Conservation (phyloP, 2,329 filamentous ascomycete species). For the Botryotinia globosa region DNA sequence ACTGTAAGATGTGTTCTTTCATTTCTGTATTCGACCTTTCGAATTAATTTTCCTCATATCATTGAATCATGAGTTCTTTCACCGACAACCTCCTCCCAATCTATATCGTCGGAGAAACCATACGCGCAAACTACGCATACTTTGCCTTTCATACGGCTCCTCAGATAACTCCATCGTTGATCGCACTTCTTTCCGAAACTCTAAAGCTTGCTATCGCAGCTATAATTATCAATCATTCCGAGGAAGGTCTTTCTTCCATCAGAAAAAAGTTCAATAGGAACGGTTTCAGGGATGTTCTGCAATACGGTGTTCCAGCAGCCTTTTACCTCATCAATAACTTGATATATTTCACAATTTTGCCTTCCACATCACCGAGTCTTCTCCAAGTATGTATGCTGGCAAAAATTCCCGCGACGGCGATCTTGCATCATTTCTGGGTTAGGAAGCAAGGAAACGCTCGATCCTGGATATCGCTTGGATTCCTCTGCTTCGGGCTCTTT, state of each 20-base stretch:
- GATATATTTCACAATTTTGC: conserved; percentile 31
- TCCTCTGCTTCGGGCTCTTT: conserved; percentile 27
- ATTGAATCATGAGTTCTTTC: conserved; percentile 13
- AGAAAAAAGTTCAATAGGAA: conserved; percentile 9
- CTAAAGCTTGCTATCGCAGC: conserved; percentile 27
- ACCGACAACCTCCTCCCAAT: conserved; percentile 16
- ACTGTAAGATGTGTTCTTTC: neutral
- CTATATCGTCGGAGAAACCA: conserved; percentile 25
- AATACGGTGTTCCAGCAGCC: conserved; percentile 28
- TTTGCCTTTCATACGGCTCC: conserved; percentile 27
- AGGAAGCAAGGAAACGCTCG: conserved; percentile 26
- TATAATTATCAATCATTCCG: conserved; percentile 21
- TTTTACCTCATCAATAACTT: conserved; percentile 30
- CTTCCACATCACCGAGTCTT: conserved; percentile 27
- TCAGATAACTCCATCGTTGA: conserved; percentile 26
- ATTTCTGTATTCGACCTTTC: neutral
- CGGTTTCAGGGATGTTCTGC: conserved; percentile 21
- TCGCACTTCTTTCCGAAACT: conserved; percentile 27
- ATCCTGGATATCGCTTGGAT: conserved; percentile 27
- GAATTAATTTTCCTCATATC: neutral
- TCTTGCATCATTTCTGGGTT: conserved; percentile 30
- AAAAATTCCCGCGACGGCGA: conserved; percentile 30
- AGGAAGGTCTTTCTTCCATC: conserved; percentile 16
- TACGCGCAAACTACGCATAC: conserved; percentile 31
- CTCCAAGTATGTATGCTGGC: conserved; percentile 30